Evolutionary conservation across 768 basidiomycete species (phyloP).

Genomic region (Naganishia onofrii): DNA sequence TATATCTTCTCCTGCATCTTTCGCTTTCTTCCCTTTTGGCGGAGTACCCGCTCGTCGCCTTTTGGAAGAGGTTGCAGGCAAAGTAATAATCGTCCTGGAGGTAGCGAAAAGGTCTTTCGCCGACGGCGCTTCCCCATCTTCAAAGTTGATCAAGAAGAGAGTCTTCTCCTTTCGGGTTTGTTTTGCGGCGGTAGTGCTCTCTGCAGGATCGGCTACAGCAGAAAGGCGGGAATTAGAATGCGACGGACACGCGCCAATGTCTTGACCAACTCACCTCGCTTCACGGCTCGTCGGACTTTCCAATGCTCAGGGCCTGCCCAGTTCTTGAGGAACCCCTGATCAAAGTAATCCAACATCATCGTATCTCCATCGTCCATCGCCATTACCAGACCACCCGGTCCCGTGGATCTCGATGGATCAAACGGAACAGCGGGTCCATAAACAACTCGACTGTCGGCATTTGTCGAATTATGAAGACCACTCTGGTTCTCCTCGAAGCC

Average conservation of each 20-base stretch:
- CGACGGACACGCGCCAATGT: not conserved
- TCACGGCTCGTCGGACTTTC: constrained; percentile 72
- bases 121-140: constrained; percentile 49
- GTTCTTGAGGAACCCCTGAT: constrained; percentile 75
- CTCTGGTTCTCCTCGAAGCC: constrained; percentile 32
- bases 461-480: constrained; percentile 4
- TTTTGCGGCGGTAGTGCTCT: constrained; percentile 43
- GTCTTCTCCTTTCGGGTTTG: constrained; percentile 53
- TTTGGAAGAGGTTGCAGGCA: constrained; percentile 12
- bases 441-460: constrained; percentile 38
- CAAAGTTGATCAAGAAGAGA: constrained; percentile 52
- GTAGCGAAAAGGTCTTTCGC: constrained; percentile 47
- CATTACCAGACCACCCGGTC: constrained; percentile 74
- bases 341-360: constrained; percentile 79
- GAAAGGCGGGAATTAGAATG: constrained; percentile 16
- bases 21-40: constrained; percentile 22
- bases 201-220: constrained; percentile 55
- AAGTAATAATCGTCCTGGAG: constrained; percentile 39
- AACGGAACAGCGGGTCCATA: constrained; percentile 64
- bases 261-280: constrained; percentile 57
- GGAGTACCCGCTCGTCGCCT: constrained; percentile 16
- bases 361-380: constrained; percentile 65
- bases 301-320: constrained; percentile 99
- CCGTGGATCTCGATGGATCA: constrained; percentile 70
- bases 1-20: constrained; percentile 5